Evolutionary conservation across 345 rosid species (phyloP), one percentile per base, ranked within the genome.

Genomic region (Raphanus raphanistrum): DNA sequence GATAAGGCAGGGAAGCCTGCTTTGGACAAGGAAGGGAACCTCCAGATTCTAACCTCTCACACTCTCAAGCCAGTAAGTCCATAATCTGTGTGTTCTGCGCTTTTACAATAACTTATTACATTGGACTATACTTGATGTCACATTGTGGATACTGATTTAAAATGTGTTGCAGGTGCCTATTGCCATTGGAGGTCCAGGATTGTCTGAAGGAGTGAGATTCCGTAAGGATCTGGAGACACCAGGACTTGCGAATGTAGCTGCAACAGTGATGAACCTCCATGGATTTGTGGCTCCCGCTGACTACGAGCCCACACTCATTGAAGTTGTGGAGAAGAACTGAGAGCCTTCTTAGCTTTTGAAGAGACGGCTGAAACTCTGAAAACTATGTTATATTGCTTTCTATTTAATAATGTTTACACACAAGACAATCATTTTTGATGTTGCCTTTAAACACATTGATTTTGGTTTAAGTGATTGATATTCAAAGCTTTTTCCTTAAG

Each of bases 11-110:
- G 97, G 2, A 79, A 88, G 81, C 98, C 98, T 29, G 58, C 54
- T 31, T 29, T 81, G 27, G 97, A 85, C 76, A 91, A 91, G 84
- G 80, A 68, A 71, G 98, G 99, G 62, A 83, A 85, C 6, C 77
- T 95, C 79, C 99, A 95, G 86, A 87, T 92, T 28, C 94, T 92
- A 63, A 95, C 99, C 63, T 95, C 98, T 65, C 99, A 95, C 85
- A 95, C 99, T 63, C 97, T 91, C 61, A 68, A 87, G 69, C 98
- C 99, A 2, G 98, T 95, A 87, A 92, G 96, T 81, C 9, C 0
- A 63, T 45, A 45, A 21, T 21, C 21, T 33, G 27, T 73, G 12
- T 45, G n/a, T 10, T 36, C 32, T 43, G 52, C 52, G 52, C 6
- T 43, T 3, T 43, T 43, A 43, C 52, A 43, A 4, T 43, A 43